Percentiles rank a stretch among this genome's conserved stretches.
phyloP scores from a whole-genome alignment of 805 yeast species.

The Candida rishiriensis region DNA sequence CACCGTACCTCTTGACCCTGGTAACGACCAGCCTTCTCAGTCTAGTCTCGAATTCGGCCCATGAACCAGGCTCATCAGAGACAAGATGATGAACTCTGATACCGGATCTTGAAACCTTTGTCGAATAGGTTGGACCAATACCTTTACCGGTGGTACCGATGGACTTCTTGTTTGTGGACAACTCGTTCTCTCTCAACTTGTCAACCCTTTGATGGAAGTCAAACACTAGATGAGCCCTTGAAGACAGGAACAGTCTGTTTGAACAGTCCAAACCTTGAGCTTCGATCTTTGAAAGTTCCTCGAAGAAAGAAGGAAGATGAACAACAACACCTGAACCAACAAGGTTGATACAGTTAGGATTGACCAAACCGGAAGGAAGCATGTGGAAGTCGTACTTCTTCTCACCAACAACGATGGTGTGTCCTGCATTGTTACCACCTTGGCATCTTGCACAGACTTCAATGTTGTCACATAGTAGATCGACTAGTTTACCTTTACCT shows the following conservation, averaged over 20 bases:
- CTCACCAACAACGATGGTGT: slow-evolving; percentile 89
- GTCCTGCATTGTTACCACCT: slow-evolving; percentile 99
- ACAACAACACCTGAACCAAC: slow-evolving; percentile 96
- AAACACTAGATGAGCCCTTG: slow-evolving; percentile 94
- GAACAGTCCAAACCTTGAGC: slow-evolving; percentile 73
- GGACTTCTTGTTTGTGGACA: slow-evolving; percentile 70
- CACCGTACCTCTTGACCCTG: slow-evolving; percentile 88
- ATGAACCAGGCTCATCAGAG: slow-evolving; percentile 81
- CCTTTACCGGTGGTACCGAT: slow-evolving; percentile 99
- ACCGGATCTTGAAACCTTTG: slow-evolving; percentile 96
- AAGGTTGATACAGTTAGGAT: slow-evolving; percentile 83
- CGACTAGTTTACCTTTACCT: slow-evolving; percentile 98
- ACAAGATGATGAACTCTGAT: slow-evolving; percentile 94
- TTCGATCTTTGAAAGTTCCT: slow-evolving; percentile 77
- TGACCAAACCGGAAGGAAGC: slow-evolving; percentile 97
- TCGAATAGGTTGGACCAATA: slow-evolving; percentile 96
- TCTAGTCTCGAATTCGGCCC: slow-evolving; percentile 84
- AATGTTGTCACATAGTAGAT: slow-evolving; percentile 86
- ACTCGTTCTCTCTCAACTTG: slow-evolving; percentile 89
- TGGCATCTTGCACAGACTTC: slow-evolving; percentile 97
- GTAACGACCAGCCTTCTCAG: slow-evolving; percentile 74
- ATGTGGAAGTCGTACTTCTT: slow-evolving; percentile 96
- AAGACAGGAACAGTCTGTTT: slow-evolving; percentile 79
- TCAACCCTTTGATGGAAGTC: slow-evolving; percentile 98
- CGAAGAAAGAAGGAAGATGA: slow-evolving; percentile 89